Conservation (phyloP, 805 yeast genomes). For the Vanderwaltozyma yarrowii region DNA sequence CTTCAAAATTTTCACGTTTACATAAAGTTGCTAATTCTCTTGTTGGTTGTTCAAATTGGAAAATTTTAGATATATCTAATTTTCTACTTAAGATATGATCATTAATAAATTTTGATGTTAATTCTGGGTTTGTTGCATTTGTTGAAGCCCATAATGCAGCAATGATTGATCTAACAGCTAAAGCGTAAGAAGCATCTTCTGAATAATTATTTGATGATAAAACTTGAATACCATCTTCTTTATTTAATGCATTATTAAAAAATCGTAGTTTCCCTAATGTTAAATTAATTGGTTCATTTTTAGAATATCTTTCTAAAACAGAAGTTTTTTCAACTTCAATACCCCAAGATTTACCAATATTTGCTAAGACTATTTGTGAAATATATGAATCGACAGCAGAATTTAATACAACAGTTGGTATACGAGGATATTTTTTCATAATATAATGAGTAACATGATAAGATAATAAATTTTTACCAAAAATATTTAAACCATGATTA, state of each 20-base stretch:
- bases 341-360: slow-evolving; percentile 79
- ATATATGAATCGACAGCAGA: slow-evolving; percentile 69
- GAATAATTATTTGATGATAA: slow-evolving; percentile 32
- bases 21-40: slow-evolving; percentile 72
- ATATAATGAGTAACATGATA: slow-evolving; percentile 69
- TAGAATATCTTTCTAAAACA: slow-evolving; percentile 53
- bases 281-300: slow-evolving; percentile 57
- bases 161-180: slow-evolving; percentile 70
- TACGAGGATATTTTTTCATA: slow-evolving; percentile 72
- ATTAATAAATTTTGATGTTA: slow-evolving; percentile 57
- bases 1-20: slow-evolving; percentile 59
- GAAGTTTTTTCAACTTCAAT: slow-evolving; percentile 63
- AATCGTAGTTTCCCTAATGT: slow-evolving; percentile 63
- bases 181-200: slow-evolving; percentile 36
- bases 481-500: slow-evolving; percentile 68
- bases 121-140: slow-evolving; percentile 37
- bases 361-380: slow-evolving; percentile 53
- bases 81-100: slow-evolving; percentile 76
- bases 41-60: slow-evolving; percentile 77
- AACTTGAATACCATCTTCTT: slow-evolving; percentile 43
- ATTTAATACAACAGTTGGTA: slow-evolving; percentile 70
- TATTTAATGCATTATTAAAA: slow-evolving; percentile 18
- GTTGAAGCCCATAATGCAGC: slow-evolving; percentile 73
- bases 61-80: slow-evolving; percentile 60
- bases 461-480: slow-evolving; percentile 70